Evolutionary conservation across 371 early-diverging fungal genomes (phyloP).

Genomic region (Smittium culicis): DNA sequence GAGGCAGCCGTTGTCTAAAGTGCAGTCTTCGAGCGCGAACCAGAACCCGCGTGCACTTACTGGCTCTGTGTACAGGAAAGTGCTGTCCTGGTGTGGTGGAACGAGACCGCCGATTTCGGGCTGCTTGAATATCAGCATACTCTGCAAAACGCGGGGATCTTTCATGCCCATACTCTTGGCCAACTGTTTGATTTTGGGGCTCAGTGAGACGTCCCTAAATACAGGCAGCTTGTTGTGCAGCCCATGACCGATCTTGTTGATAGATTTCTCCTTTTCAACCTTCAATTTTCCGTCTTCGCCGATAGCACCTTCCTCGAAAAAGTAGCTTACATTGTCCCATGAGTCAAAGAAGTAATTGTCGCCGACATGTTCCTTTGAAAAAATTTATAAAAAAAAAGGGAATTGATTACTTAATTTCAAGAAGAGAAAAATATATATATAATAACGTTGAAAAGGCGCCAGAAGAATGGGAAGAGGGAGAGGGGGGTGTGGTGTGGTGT

Average conservation of each 20-base stretch:
- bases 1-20: constrained; percentile 72
- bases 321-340: constrained; percentile 72
- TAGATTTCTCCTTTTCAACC: constrained; percentile 44
- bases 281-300: constrained; percentile 44
- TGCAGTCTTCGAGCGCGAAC: constrained; percentile 90
- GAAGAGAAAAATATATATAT: no score
- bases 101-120: no score
- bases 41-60: no score
- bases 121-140: no score
- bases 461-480: no score
- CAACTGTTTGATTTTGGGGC: constrained; percentile 37
- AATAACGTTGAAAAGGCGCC: no score
- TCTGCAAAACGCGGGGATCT: no score
- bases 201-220: constrained; percentile 49
- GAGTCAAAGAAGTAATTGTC: constrained; percentile 77
- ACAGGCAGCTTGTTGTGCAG: constrained; percentile 63
- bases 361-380: constrained; percentile 50
- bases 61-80: no score
- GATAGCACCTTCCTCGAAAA: constrained; percentile 76
- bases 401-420: background rate
- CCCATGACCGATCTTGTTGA: constrained; percentile 91
- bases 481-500: no score
- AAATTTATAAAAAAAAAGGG: background rate
- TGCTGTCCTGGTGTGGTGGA: no score
- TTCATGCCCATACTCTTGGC: constrained; percentile 70